Conservation (phyloP, 148 eudicot genomes). For the Nyssa sinensis region DNA sequence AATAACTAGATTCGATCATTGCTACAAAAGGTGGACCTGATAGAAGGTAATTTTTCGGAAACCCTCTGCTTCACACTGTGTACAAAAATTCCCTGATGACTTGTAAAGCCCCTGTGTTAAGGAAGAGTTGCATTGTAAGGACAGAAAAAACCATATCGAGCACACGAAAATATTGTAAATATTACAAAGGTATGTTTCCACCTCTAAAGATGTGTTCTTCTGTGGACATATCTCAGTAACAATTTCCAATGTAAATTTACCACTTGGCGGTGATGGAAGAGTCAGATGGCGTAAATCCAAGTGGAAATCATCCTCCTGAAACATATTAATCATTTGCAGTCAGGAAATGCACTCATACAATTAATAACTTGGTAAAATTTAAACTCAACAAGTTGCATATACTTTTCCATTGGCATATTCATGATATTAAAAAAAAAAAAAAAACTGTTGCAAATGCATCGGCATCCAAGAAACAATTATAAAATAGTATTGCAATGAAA, state of each 20-base stretch:
- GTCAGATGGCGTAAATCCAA: conserved; percentile 79
- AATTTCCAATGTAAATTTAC: conserved; percentile 72
- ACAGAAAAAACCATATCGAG: not conserved
- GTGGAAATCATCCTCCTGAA: conserved; percentile 73
- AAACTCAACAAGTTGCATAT: not conserved
- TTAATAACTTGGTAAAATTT: conserved; percentile 13
- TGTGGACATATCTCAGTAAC: conserved; percentile 85
- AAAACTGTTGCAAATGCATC: no score
- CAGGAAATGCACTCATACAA: conserved; percentile 5
- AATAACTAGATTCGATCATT: not conserved
- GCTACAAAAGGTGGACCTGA: conserved; percentile 53
- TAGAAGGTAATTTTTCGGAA: conserved; percentile 93
- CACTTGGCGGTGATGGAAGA: conserved; percentile 65
- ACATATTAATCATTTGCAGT: conserved; percentile 7
- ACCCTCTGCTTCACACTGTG: conserved; percentile 99
- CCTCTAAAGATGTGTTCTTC: conserved; percentile 93
- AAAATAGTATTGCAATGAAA: not conserved
- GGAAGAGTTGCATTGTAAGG: not conserved
- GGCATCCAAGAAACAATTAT: not conserved
- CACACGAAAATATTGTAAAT: conserved; percentile 4
- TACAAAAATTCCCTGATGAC: conserved; percentile 90
- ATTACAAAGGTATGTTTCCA: conserved; percentile 25
- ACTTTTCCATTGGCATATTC: not conserved
- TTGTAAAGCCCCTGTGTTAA: conserved; percentile 82
- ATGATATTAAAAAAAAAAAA: not conserved